Percentiles rank a stretch among this genome's conserved stretches.
Evolutionary conservation across 495 filamentous ascomycete genomes (phyloP).

Genomic region (Immersiella caudata): DNA sequence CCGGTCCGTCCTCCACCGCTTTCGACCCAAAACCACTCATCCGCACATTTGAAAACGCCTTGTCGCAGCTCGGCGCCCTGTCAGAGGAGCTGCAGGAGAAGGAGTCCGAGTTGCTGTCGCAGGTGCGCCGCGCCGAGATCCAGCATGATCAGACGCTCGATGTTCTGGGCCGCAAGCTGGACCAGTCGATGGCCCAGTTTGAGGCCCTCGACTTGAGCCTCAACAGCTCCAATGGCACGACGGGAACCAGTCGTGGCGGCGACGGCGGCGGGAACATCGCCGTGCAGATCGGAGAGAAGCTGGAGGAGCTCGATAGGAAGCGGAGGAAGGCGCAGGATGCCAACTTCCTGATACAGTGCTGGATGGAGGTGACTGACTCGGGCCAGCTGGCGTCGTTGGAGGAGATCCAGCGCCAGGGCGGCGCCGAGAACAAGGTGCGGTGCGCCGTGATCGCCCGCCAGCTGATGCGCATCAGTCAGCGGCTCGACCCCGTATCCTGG

Average conservation of each 20-base stretch:
- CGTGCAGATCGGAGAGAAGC: conserved; percentile 89
- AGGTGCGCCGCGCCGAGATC: conserved; percentile 86
- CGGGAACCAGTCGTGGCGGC: conserved; percentile 47
- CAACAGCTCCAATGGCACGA: conserved; percentile 52
- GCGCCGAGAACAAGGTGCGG: conserved; percentile 81
- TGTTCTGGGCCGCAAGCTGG: conserved; percentile 81
- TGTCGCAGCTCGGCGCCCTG: conserved; percentile 75
- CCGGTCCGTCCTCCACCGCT: conserved; percentile 65
- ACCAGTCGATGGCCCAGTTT: conserved; percentile 87
- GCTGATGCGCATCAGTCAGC: conserved; percentile 82
- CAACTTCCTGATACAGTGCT: conserved; percentile 92
- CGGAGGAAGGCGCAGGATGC: conserved; percentile 87
- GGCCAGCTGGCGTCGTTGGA: conserved; percentile 80
- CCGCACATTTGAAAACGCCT: conserved; percentile 83
- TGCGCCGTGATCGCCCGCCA: conserved; percentile 90
- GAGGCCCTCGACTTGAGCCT: conserved; percentile 83
- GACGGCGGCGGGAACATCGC: conserved; percentile 79
- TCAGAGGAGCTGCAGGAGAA: conserved; percentile 81
- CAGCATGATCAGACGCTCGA: conserved; percentile 90
- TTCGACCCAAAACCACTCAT: conserved; percentile 99
- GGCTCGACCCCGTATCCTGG: conserved; percentile 76
- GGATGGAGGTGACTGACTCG: conserved; percentile 86
- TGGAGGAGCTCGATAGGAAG: conserved; percentile 94
- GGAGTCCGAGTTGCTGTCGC: conserved; percentile 87
- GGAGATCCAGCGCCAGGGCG: conserved; percentile 75